phyloP scores from a whole-genome alignment of 345 rosid genomes.

The Eucalyptus regnans region DNA sequence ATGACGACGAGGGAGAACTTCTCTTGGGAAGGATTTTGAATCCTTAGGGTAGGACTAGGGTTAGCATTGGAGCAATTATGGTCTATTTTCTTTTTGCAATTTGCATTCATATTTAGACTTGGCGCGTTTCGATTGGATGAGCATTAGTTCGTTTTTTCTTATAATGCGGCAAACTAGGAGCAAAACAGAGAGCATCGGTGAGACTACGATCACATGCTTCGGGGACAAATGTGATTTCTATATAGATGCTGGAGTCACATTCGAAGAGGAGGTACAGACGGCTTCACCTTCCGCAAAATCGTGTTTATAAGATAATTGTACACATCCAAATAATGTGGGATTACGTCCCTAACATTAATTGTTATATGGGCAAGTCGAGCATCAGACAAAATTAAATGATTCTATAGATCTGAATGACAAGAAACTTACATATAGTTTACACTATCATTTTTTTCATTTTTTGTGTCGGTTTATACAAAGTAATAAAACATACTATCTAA shows the following conservation, averaged over 20 bases:
- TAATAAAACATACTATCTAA: neutral
- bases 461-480: neutral
- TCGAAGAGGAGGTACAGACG: neutral
- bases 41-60: neutral
- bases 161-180: neutral
- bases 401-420: neutral
- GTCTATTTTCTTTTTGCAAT: too few relatives aligned
- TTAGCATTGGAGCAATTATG: neutral
- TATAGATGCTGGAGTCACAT: neutral
- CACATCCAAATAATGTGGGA: neutral
- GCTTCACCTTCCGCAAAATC: neutral
- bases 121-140: neutral
- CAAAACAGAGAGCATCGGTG: neutral
- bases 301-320: accelerated
- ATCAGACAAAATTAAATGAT: neutral
- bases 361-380: neutral
- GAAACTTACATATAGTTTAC: neutral
- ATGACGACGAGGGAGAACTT: neutral
- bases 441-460: neutral
- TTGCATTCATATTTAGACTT: neutral
- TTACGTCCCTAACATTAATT: neutral
- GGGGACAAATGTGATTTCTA: neutral
- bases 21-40: neutral
- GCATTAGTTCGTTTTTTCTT: neutral
- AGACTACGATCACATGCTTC: neutral